Evolutionary conservation across 2,329 filamentous ascomycete genomes (phyloP).

Genomic region (Penicillium vulpinum): DNA sequence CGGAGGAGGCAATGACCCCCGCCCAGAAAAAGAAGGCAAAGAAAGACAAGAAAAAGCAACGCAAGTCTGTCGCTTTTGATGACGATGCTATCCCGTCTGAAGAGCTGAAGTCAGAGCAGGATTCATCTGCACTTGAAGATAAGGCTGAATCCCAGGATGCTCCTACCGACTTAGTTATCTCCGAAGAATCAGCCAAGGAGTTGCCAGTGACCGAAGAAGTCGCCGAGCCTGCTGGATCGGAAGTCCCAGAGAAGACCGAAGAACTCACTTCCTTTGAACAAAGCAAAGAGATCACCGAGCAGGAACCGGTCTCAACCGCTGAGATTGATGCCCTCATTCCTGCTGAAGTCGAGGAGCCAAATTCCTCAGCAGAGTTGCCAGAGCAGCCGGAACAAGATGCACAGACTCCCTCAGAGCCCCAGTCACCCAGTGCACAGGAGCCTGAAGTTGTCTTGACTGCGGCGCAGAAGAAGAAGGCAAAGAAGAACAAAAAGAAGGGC

Average conservation of each 20-base stretch:
- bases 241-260: background rate
- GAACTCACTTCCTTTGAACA: background rate
- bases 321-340: background rate
- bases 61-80: slow-evolving; percentile 22
- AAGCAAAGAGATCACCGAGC: background rate
- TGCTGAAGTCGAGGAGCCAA: background rate
- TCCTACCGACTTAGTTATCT: background rate
- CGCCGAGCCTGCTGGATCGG: background rate
- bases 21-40: slow-evolving; percentile 20
- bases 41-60: slow-evolving; percentile 25
- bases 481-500: slow-evolving; percentile 27
- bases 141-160: background rate
- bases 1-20: slow-evolving; percentile 16
- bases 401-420: background rate
- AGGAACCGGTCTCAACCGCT: background rate
- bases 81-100: background rate
- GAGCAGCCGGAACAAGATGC: slow-evolving; percentile 1
- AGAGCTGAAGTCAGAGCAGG: slow-evolving; percentile 9
- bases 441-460: slow-evolving; percentile 15
- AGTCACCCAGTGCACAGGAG: slow-evolving; percentile 1
- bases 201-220: background rate
- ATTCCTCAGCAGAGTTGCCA: background rate
- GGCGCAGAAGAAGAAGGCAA: slow-evolving; percentile 21
- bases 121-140: background rate
- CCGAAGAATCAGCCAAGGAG: slow-evolving; percentile 6